Percentiles rank a stretch among this genome's conserved stretches.
Conservation (phyloP, 495 filamentous ascomycete genomes). For the Elasticomyces elasticus region DNA sequence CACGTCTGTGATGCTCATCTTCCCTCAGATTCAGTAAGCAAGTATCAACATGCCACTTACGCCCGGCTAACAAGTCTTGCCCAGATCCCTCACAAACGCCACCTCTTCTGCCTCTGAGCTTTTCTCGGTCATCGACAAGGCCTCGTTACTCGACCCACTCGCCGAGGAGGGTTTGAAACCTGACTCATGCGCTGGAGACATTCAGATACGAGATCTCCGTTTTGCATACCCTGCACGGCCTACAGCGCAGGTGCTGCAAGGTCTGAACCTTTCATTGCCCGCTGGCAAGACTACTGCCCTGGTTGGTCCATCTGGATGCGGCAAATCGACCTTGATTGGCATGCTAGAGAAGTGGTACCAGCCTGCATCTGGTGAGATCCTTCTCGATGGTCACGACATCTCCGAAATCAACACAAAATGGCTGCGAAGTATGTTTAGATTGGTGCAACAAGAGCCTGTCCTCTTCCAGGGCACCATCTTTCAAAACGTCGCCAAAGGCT, state of each 20-base stretch:
- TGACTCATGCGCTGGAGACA: slow-evolving; percentile 16
- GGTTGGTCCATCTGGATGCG: slow-evolving; percentile 27
- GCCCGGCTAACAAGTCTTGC: no score
- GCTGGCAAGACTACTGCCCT: slow-evolving; percentile 28
- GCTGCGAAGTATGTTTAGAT: slow-evolving; percentile 20
- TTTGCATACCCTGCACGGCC: slow-evolving; percentile 29
- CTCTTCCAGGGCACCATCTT: slow-evolving; percentile 24
- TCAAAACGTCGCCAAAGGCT: slow-evolving; percentile 22
- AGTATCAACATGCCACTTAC: no score
- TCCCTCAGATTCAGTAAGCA: slow-evolving; percentile 10
- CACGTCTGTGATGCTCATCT: slow-evolving; percentile 7
- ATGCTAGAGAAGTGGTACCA: slow-evolving; percentile 27
- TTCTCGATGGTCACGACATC: slow-evolving; percentile 17
- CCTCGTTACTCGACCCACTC: slow-evolving; percentile 29
- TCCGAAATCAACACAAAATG: slow-evolving; percentile 18
- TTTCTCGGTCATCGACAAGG: slow-evolving; percentile 32
- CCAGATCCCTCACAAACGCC: slow-evolving; percentile 32
- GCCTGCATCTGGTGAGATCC: slow-evolving; percentile 19
- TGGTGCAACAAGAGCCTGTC: slow-evolving; percentile 26
- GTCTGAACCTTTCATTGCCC: slow-evolving; percentile 20
- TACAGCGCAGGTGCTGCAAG: slow-evolving; percentile 19
- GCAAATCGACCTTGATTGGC: slow-evolving; percentile 30
- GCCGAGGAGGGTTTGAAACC: slow-evolving; percentile 22
- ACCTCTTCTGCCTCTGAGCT: slow-evolving; percentile 33
- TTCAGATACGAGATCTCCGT: slow-evolving; percentile 19